Evolutionary conservation across 2,329 filamentous ascomycete genomes (phyloP).

Genomic region (Plenodomus tracheiphilus): DNA sequence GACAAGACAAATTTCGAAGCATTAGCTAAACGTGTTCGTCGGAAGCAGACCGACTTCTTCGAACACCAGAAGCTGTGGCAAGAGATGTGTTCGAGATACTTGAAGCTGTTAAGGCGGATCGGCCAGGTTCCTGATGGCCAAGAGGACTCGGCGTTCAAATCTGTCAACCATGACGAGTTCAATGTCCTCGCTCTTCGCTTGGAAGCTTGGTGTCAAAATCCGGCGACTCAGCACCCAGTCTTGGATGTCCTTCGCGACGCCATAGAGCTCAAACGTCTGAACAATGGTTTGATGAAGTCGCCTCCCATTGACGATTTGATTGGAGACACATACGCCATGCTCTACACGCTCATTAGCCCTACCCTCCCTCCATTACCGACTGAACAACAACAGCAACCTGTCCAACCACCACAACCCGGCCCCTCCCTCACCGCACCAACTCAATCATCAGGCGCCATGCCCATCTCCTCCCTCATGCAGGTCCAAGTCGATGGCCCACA

Average conservation of each 20-base stretch:
- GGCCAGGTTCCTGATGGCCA: slow-evolving; percentile 62
- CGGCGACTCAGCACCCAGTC: slow-evolving; percentile 51
- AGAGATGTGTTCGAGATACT: slow-evolving; percentile 61
- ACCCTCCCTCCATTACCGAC: slow-evolving; percentile 57
- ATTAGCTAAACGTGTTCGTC: slow-evolving; percentile 76
- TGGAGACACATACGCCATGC: slow-evolving; percentile 80
- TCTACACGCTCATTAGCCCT: slow-evolving; percentile 70
- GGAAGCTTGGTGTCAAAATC: slow-evolving; percentile 60
- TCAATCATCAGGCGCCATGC: slow-evolving; percentile 22
- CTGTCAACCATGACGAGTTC: slow-evolving; percentile 68
- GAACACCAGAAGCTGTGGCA: slow-evolving; percentile 67
- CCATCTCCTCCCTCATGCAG: slow-evolving; percentile 38
- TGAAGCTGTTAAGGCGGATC: slow-evolving; percentile 61
- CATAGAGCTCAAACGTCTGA: slow-evolving; percentile 75
- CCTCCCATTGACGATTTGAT: slow-evolving; percentile 90
- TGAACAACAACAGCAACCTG: slow-evolving; percentile 36
- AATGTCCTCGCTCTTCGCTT: slow-evolving; percentile 61
- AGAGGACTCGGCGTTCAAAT: slow-evolving; percentile 67
- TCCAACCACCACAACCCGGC: slow-evolving; percentile 7
- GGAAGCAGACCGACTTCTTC: slow-evolving; percentile 76
- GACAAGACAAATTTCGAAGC: slow-evolving; percentile 78
- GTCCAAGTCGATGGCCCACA: slow-evolving; percentile 35
- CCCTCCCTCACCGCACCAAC: slow-evolving; percentile 4
- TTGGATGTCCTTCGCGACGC: slow-evolving; percentile 68
- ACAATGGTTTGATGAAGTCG: slow-evolving; percentile 84